These are phyloP conservation scores for Chlamydomonas sp. DNA, from an alignment of 139 green algal genomes.

Conservation along the genomic window DNA sequence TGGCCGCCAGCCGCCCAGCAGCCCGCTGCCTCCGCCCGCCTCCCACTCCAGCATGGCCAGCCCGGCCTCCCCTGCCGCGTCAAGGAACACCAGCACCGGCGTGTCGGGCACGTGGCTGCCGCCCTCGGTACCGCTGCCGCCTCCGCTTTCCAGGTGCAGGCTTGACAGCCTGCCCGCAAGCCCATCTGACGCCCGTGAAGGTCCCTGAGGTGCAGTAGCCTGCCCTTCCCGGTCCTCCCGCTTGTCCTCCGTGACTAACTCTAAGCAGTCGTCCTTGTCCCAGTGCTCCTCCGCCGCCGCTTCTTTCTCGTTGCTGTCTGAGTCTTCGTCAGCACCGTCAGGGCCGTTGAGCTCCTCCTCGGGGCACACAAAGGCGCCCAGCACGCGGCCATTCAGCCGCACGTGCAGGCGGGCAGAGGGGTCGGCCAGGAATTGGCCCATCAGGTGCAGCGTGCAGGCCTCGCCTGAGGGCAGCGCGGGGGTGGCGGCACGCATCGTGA, in stretches of 20 bases:
- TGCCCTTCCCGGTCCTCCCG: background rate
- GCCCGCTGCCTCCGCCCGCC: background rate
- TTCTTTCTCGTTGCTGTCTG: too few relatives aligned
- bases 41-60: slow-evolving; percentile 32
- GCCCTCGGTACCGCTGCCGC: background rate
- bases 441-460: background rate
- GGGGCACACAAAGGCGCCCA: background rate
- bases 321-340: too few relatives aligned
- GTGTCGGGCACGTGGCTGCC: too few relatives aligned
- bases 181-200: too few relatives aligned
- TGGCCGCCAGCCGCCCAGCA: slow-evolving; percentile 26
- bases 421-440: background rate
- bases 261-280: background rate
- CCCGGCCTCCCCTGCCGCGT: background rate
- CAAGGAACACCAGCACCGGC: background rate
- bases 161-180: too few relatives aligned
- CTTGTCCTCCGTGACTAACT: background rate
- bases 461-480: background rate
- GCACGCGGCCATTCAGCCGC: slow-evolving; percentile 9
- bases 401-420: background rate
- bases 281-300: background rate
- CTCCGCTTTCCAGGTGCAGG: too few relatives aligned
- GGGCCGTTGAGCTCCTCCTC: background rate
- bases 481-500: background rate
- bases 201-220: too few relatives aligned